Conservation (phyloP, 2,329 filamentous ascomycete species). For the Claviceps digitariae region DNA sequence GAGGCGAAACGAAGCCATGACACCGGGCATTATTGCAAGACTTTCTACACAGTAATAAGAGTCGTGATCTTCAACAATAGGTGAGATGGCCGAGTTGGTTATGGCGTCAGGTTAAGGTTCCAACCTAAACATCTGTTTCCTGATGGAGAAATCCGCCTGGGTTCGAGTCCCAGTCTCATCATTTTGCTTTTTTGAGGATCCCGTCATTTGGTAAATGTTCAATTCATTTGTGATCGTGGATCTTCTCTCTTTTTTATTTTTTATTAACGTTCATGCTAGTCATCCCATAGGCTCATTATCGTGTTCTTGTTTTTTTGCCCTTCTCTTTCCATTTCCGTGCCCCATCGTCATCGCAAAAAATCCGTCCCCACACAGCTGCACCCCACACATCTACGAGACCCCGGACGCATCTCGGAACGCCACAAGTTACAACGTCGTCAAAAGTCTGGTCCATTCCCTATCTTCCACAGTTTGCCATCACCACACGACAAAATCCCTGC, state of each 20-base stretch:
- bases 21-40: fast-evolving
- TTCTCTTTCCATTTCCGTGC: too few species aligned
- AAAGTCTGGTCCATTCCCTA: background rate
- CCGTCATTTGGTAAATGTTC: too few species aligned
- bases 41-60: background rate
- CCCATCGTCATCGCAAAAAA: background rate
- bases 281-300: too few species aligned
- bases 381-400: background rate
- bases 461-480: background rate
- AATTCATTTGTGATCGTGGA: too few species aligned
- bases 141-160: constrained; percentile 23
- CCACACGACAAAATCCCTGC: background rate
- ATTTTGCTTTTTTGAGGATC: constrained; percentile 7
- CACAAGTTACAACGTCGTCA: background rate
- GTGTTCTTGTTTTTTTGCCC: background rate
- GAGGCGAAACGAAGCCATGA: background rate
- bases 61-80: fast-evolving
- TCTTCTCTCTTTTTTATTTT: too few species aligned
- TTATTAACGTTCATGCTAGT: too few species aligned
- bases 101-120: constrained; percentile 22
- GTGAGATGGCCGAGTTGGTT: constrained; percentile 24
- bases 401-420: background rate
- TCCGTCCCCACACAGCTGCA: background rate
- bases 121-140: constrained; percentile 16
- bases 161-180: constrained; percentile 24